phyloP scores from a whole-genome alignment of 495 filamentous ascomycete species.

The Penicillium steckii region DNA sequence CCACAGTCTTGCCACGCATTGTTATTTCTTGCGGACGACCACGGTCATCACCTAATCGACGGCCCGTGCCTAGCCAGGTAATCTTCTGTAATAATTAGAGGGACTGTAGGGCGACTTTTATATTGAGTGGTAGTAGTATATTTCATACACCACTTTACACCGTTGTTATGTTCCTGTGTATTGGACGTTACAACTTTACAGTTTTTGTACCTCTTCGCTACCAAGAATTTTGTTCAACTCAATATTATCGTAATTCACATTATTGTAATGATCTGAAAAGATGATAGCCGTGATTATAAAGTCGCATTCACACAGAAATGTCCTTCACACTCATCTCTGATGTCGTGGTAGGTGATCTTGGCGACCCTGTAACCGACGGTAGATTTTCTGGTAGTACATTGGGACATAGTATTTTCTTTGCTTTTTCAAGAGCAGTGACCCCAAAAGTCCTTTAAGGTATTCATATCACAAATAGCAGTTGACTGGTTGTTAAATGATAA shows the following conservation, averaged over 20 bases:
- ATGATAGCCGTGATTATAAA: neutral
- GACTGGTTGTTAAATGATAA: too few species aligned
- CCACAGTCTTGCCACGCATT: neutral
- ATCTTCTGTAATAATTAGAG: neutral
- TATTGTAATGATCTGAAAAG: constrained; percentile 15
- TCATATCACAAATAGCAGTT: too few species aligned
- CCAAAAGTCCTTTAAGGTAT: too few species aligned
- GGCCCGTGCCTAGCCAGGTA: neutral
- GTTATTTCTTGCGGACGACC: neutral
- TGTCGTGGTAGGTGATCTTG: constrained; percentile 10
- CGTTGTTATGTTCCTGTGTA: constrained; percentile 5
- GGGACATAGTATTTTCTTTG: constrained; percentile 9
- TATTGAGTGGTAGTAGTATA: constrained; percentile 6
- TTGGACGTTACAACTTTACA: constrained; percentile 5
- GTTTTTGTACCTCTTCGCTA: constrained; percentile 15
- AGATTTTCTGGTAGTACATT: constrained; percentile 5
- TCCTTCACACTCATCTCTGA: constrained; percentile 9
- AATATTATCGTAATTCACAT: constrained; percentile 20
- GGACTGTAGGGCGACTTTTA: constrained; percentile 3
- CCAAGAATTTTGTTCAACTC: constrained; percentile 24
- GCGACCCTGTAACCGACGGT: constrained; percentile 7
- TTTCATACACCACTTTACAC: constrained; percentile 15
- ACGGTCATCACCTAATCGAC: neutral
- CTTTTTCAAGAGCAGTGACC: constrained; percentile 5
- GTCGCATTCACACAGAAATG: constrained; percentile 1